Conservation (phyloP, 148 eudicot species). For the Amaranthus palmeri region DNA sequence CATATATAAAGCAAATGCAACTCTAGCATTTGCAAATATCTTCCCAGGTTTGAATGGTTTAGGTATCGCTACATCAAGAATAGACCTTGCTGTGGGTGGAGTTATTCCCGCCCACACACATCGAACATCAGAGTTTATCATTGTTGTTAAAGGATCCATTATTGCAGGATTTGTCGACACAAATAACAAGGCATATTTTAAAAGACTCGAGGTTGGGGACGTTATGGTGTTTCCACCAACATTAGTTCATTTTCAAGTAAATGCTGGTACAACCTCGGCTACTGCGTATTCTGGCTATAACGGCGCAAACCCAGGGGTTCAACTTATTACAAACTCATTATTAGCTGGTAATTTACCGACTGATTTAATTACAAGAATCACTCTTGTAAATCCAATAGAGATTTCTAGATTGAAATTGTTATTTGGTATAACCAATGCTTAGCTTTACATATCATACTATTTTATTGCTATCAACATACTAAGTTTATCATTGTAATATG, state of each 20-base stretch:
- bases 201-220: not conserved
- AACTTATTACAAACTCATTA: not conserved
- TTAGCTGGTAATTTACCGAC: slow-evolving; percentile 3
- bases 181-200: not conserved
- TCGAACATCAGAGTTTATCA: slow-evolving; percentile 5
- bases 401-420: not conserved
- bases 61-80: slow-evolving; percentile 9
- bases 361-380: not conserved
- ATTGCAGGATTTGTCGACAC: slow-evolving; percentile 8
- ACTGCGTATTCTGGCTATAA: slow-evolving; percentile 2
- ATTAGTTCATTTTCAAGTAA: slow-evolving; percentile 6
- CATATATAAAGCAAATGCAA: not conserved
- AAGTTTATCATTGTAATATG: too few species aligned
- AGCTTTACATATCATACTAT: not conserved
- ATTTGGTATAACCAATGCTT: not conserved
- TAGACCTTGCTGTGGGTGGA: slow-evolving; percentile 5
- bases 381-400: not conserved
- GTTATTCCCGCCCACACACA: slow-evolving; percentile 1
- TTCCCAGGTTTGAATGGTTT: slow-evolving; percentile 2
- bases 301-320: slow-evolving; percentile 1
- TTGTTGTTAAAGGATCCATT: not conserved
- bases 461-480: too few species aligned
- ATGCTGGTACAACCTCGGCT: slow-evolving; percentile 1
- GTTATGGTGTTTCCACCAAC: slow-evolving; percentile 4
- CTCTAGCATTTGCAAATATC: not conserved